Base-by-base conservation (phyloP, 1,284 basidiomycete genomes). In the Apiotrichum porosum region DNA sequence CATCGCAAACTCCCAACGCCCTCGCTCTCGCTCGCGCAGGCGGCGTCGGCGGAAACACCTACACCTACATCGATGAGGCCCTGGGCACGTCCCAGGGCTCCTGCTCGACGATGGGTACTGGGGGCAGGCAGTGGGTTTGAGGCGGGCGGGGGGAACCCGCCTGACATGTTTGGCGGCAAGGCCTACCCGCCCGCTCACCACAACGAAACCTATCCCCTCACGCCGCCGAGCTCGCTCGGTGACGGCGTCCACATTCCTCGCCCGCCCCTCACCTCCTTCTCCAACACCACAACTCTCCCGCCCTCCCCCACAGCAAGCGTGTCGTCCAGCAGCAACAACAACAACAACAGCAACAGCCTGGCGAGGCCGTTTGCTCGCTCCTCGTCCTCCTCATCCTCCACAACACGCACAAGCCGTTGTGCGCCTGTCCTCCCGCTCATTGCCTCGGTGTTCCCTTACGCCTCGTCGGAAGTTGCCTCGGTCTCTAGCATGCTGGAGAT, bases 61-160 rank as follows among this genome's bases (percentile, higher is more conserved):
- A 58, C 51, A 59, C 65, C 21, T 73, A 72, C 54, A 55, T 63
- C 41, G 65, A 67, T 31, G 60, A 64, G 33, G 45, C 54, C 51
- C 51, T 47, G 49, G 48, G 48, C 24, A 32, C 35, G 21, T 38
- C 53, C 44, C 44, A 49, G 42, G 54, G 53, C 39, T 55, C 47
- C 23, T 63, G 52, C 56, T 58, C 62, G 50, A 60, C 63, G 46
- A 60, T 58, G 55, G 68, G 58, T 51, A 63, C 66, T 54, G 69
- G 69, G 42, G 65, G 62, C 45, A 57, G 65, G 60, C 70, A 63
- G 67, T 74, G 72, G 72, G 65, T 72, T 72, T 74, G 72, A 74
- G 63, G 70, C 66, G 58, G 64, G 70, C 68, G 70, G 69, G 68
- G 70, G 70, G 68, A 71, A 63, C 61, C 61, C 66, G 61, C 65